Percentiles rank a stretch among this genome's conserved stretches.
phyloP scores from a whole-genome alignment of 306 rosid species.

The Corylus heterophylla region DNA sequence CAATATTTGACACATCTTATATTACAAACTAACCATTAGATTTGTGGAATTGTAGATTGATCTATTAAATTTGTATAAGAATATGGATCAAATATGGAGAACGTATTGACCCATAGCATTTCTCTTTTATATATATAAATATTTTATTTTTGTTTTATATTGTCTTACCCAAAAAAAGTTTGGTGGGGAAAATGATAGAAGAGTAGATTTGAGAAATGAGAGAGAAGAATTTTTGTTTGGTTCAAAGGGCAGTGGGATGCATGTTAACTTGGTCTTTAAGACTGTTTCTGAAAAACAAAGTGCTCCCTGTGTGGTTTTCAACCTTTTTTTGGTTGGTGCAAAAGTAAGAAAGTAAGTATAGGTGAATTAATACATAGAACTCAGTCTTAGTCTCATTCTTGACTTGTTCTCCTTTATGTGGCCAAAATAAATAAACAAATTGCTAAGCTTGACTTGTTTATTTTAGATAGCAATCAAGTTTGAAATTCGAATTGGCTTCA shows the following conservation, averaged over 20 bases:
- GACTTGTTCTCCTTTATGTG: slow-evolving; percentile 19
- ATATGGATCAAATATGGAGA: no score
- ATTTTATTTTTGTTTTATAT: no score
- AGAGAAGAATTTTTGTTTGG: no score
- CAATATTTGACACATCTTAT: no score
- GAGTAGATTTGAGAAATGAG: no score
- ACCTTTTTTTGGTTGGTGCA: slow-evolving; percentile 31
- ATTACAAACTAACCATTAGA: no score
- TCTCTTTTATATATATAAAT: no score
- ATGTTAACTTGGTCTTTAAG: background rate
- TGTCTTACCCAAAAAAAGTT: background rate
- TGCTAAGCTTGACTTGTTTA: slow-evolving; percentile 5
- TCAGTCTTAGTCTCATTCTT: slow-evolving; percentile 25
- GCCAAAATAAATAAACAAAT: background rate
- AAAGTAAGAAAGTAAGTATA: slow-evolving; percentile 11
- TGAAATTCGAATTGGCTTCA: background rate
- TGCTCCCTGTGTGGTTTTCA: background rate
- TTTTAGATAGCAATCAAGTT: background rate
- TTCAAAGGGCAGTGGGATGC: no score
- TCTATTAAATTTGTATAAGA: no score
- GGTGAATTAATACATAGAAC: slow-evolving; percentile 14
- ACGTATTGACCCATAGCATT: no score
- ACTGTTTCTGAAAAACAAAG: background rate
- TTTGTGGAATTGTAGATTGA: no score
- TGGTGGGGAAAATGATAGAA: no score